These are phyloP conservation scores for Gossypium ekmanianum DNA, from an alignment of 345 rosid species.

Conservation along the genomic window DNA sequence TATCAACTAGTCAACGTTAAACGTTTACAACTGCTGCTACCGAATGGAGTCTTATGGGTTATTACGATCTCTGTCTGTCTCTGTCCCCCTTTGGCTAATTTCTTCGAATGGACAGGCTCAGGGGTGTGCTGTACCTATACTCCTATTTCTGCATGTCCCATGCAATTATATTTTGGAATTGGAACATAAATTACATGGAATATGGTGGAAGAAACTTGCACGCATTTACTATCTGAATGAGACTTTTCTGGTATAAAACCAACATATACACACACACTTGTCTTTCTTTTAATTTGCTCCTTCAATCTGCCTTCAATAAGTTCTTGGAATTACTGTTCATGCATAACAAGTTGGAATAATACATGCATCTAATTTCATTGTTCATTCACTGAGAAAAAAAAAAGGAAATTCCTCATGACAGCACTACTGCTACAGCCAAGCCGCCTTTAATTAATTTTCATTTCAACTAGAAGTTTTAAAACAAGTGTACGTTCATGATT, in stretches of 20 bases:
- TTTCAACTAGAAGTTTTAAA: background rate
- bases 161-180: background rate
- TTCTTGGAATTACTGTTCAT: constrained; percentile 19
- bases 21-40: background rate
- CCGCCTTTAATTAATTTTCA: background rate
- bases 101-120: background rate
- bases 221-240: constrained; percentile 18
- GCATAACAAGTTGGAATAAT: constrained; percentile 19
- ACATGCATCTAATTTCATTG: background rate
- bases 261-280: background rate
- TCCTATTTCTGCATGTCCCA: constrained; percentile 16
- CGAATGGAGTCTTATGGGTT: constrained; percentile 2
- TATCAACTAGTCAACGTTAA: constrained; percentile 7
- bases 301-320: background rate
- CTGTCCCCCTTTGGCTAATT: constrained; percentile 14
- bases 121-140: constrained; percentile 2
- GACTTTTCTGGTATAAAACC: constrained; percentile 34
- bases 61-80: constrained; percentile 25
- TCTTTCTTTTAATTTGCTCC: constrained; percentile 22
- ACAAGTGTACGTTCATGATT: background rate
- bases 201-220: constrained; percentile 1
- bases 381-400: background rate
- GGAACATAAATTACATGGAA: background rate
- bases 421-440: background rate
- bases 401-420: background rate